These are phyloP conservation scores for Mitragyna speciosa DNA, from an alignment of 257 asterid species.

Conservation along the genomic window DNA sequence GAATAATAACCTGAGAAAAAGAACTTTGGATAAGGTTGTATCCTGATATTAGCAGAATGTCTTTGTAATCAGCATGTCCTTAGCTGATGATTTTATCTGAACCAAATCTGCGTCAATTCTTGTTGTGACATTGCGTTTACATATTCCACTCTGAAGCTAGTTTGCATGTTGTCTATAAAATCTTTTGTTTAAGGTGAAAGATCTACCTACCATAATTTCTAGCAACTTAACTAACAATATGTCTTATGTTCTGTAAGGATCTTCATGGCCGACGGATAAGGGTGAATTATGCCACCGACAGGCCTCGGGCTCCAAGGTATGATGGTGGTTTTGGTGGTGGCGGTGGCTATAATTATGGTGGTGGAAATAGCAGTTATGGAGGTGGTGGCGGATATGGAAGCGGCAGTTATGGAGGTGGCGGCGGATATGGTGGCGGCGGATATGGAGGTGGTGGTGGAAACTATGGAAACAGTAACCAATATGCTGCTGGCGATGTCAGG, in stretches of 20 bases:
- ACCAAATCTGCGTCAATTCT: background rate
- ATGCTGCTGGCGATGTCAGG: background rate
- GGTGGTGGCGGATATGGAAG: constrained; percentile 28
- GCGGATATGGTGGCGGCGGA: constrained; percentile 19
- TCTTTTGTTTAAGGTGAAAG: background rate
- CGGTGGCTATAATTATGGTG: constrained; percentile 11
- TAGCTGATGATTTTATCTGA: background rate
- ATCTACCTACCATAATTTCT: background rate
- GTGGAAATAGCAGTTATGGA: constrained; percentile 32
- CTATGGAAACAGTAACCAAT: constrained; percentile 8
- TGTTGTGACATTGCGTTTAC: background rate
- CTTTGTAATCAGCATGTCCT: background rate
- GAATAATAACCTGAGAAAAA: background rate
- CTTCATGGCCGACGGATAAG: constrained; percentile 43
- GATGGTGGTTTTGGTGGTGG: constrained; percentile 26
- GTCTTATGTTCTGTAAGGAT: constrained; percentile 26
- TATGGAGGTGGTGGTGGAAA: constrained; percentile 17
- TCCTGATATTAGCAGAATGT: background rate
- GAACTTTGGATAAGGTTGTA: background rate
- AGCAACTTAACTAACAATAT: background rate
- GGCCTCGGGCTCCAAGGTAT: constrained; percentile 32
- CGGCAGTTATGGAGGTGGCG: constrained; percentile 27
- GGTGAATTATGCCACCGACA: constrained; percentile 43
- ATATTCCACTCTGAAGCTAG: background rate
- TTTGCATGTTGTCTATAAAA: background rate